Conservation (phyloP, 257 asterid genomes). For the Echites panduratus region DNA sequence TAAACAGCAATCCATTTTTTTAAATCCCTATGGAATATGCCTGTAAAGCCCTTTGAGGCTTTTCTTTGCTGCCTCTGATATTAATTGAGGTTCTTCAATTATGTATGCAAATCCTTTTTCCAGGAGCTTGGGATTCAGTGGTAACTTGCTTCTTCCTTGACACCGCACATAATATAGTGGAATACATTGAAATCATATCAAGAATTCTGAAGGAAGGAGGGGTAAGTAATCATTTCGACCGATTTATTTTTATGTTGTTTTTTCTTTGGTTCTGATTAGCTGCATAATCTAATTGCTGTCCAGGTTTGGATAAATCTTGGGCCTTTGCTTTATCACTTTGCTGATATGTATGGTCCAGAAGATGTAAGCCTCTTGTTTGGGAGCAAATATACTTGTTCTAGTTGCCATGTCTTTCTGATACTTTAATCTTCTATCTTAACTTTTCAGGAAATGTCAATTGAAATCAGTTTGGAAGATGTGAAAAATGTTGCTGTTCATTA, state of each 20-base stretch:
- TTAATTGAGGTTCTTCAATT: constrained; percentile 9
- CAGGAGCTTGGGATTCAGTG: constrained; percentile 97
- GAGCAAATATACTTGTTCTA: neutral
- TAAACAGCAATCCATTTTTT: neutral
- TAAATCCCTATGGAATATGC: neutral
- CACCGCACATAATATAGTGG: constrained; percentile 95
- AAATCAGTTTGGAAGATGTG: constrained; percentile 94
- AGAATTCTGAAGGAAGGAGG: constrained; percentile 87
- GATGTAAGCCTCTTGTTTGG: constrained; percentile 50
- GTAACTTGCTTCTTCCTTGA: constrained; percentile 96
- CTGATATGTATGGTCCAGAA: constrained; percentile 69
- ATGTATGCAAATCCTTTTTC: constrained; percentile 10
- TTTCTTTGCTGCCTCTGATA: neutral
- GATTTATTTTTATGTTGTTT: constrained; percentile 13
- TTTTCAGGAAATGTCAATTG: constrained; percentile 88
- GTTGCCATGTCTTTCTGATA: constrained; percentile 12
- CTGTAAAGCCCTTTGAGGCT: neutral
- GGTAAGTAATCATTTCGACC: constrained; percentile 42
- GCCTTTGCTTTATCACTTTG: constrained; percentile 92
- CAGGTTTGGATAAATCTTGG: constrained; percentile 99
- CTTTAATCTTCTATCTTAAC: constrained; percentile 6
- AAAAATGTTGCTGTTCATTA: constrained; percentile 70
- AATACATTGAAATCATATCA: constrained; percentile 83
- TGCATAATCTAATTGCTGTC: constrained; percentile 21
- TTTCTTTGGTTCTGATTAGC: neutral